phyloP scores from a whole-genome alignment of 2,329 filamentous ascomycete species.

The Hortaea sp. region DNA sequence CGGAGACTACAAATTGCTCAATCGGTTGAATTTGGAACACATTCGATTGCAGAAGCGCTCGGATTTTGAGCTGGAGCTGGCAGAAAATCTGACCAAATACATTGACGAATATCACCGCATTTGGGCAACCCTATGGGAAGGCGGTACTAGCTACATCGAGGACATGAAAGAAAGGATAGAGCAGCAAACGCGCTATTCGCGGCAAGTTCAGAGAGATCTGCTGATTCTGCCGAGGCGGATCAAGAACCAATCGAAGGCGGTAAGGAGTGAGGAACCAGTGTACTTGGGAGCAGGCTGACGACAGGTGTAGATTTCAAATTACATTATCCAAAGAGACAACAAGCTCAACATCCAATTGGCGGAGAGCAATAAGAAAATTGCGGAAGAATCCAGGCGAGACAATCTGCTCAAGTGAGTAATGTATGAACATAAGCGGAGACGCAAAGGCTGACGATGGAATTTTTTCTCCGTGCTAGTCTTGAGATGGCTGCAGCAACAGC shows the following conservation, averaged over 20 bases:
- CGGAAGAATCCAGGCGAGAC: slow-evolving; percentile 23
- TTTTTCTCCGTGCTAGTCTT: slow-evolving; percentile 3
- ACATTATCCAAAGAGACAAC: slow-evolving; percentile 24
- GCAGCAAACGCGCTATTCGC: slow-evolving; percentile 24
- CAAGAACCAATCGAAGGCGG: slow-evolving; percentile 26
- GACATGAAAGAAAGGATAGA: slow-evolving; percentile 26
- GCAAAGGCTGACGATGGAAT: no score
- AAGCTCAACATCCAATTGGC: slow-evolving; percentile 25
- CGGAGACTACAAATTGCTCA: slow-evolving; percentile 26
- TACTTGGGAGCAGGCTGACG: no score
- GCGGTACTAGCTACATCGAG: slow-evolving; percentile 24
- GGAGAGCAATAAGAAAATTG: slow-evolving; percentile 23
- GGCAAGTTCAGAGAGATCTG: slow-evolving; percentile 23
- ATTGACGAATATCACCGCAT: slow-evolving; percentile 22
- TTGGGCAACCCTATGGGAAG: slow-evolving; percentile 22
- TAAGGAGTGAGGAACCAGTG: slow-evolving; percentile 1
- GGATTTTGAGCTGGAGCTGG: slow-evolving; percentile 25
- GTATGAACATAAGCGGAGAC: no score
- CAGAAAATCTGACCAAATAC: slow-evolving; percentile 22
- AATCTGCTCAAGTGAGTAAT: slow-evolving; percentile 19
- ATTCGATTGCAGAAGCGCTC: slow-evolving; percentile 21
- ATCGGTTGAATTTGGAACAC: slow-evolving; percentile 25
- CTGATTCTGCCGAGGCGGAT: slow-evolving; percentile 25
- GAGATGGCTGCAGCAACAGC: slow-evolving; percentile 26
- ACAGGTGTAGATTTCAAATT: slow-evolving; percentile 20